phyloP scores from a whole-genome alignment of 768 basidiomycete species.

The Suillus variegatus region DNA sequence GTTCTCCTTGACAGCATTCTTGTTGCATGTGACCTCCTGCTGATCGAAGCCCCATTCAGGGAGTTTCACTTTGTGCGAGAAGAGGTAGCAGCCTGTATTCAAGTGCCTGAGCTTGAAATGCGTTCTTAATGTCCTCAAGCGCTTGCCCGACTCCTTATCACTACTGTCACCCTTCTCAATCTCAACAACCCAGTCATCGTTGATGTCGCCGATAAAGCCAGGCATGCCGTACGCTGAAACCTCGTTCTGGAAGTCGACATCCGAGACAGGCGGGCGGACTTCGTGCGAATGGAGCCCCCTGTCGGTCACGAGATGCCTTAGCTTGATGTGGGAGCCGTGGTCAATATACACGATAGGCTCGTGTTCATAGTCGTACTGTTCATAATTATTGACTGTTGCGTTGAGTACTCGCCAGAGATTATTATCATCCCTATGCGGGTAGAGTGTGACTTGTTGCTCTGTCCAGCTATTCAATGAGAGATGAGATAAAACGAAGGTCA shows the following conservation, averaged over 20 bases:
- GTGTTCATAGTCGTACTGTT: constrained; percentile 49
- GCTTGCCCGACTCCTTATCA: constrained; percentile 66
- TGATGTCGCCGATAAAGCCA: constrained; percentile 84
- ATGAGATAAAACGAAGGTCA: neutral
- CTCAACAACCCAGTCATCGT: constrained; percentile 93
- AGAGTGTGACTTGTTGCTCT: constrained; percentile 99
- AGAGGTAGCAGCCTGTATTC: constrained; percentile 92
- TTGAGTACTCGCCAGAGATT: constrained; percentile 90
- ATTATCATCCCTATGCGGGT: constrained; percentile 97
- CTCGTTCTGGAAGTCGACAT: constrained; percentile 99
- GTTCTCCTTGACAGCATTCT: constrained; percentile 88
- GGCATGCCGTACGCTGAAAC: constrained; percentile 92
- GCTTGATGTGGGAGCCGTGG: constrained; percentile 69
- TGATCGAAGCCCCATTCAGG: constrained; percentile 99
- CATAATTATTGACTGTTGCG: constrained; percentile 50
- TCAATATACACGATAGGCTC: constrained; percentile 64
- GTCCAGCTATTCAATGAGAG: constrained; percentile 10
- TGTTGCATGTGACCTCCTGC: constrained; percentile 99
- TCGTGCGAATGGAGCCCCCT: constrained; percentile 96
- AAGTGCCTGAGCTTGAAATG: constrained; percentile 82
- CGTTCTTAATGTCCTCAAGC: constrained; percentile 79
- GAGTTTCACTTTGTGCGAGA: constrained; percentile 96
- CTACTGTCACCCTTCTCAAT: constrained; percentile 68
- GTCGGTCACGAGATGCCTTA: constrained; percentile 78
- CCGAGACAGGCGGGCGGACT: constrained; percentile 89